Evolutionary conservation across 768 basidiomycete species (phyloP), one percentile per base, ranked within the genome.

Genomic region (Auricularia sp.): DNA sequence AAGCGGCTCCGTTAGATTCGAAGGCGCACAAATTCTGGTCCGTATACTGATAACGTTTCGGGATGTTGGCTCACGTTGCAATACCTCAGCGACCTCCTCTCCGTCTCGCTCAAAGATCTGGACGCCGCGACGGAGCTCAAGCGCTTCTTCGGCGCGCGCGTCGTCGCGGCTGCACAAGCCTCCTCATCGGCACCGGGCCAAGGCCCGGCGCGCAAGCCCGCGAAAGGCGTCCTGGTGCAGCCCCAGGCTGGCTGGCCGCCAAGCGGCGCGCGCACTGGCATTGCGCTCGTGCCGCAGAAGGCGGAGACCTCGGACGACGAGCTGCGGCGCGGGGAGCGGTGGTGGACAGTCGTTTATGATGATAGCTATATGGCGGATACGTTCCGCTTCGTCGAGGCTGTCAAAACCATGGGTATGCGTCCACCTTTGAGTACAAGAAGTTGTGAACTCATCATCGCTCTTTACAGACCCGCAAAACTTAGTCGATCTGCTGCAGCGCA

Each of bases 61-160:
- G 29, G 29, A 2, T 29, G 29, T 29, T 29, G 29, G 29, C 29
- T 29, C 29, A 29, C 29, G 29, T 29, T 29, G 29, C 29, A 29
- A 2, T 11, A 18, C 58, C 21, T 36, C 54, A 67, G 11, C 23
- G 73, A 81, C 59, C 83, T 97, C 1, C 80, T 96, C 21, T 78
- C 90, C 0, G 87, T 96, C n/a, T 92, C 91, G 0, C 78, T 87
- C 1, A 78, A 87, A 47, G 81, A 92, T 69, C 84, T 99, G 16
- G 93, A 98, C 67, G 80, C 87, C 11, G 93, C 96, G 65, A 88
- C 88, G 0, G 97, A 99, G 72, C 83, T 98, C 76, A 86, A 90
- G 64, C 88, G 86, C 67, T 96, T 98, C 80, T 99, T 99, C 71
- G 96, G 96, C 1, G 83, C 91, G 21, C 90, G 87, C 70, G 94